A percentile compares a stretch with the other conserved stretches of the same genome.
phyloP scores from a whole-genome alignment of 2,329 filamentous ascomycete genomes.

The Paracamarosporium sp. region DNA sequence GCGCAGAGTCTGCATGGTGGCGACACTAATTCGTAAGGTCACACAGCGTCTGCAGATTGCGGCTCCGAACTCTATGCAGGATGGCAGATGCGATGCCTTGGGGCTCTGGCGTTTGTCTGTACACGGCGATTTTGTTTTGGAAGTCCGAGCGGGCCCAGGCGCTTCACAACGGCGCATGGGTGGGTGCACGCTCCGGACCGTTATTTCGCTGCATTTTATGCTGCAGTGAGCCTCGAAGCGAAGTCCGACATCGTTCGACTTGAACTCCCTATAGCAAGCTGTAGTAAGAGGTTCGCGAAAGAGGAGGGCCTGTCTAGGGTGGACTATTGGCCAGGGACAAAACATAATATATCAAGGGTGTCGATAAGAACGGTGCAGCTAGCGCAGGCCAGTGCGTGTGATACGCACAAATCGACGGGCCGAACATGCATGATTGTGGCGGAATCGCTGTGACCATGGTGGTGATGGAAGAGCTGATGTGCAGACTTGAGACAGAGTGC shows the following conservation, averaged over 20 bases:
- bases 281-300: not conserved
- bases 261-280: not conserved
- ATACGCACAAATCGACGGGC: not conserved
- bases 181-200: not conserved
- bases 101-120: not conserved
- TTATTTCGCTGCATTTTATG: not conserved
- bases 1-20: not conserved
- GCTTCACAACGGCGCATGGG: not conserved
- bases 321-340: not conserved
- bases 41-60: not conserved
- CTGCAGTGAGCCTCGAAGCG: not conserved
- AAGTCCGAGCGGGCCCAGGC: not conserved
- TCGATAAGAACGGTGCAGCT: not conserved
- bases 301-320: not conserved
- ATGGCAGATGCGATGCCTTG: not conserved
- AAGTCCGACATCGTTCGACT: not conserved
- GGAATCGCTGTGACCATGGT: not conserved
- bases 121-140: not conserved
- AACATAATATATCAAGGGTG: not conserved
- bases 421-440: not conserved
- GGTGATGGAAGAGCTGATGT: not conserved
- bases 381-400: not conserved
- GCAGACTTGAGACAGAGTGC: too few relatives aligned
- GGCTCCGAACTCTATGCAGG: not conserved
- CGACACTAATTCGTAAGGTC: not conserved